Evolutionary conservation across 441 rosid genomes (phyloP).

Genomic region (Erodium texanum): DNA sequence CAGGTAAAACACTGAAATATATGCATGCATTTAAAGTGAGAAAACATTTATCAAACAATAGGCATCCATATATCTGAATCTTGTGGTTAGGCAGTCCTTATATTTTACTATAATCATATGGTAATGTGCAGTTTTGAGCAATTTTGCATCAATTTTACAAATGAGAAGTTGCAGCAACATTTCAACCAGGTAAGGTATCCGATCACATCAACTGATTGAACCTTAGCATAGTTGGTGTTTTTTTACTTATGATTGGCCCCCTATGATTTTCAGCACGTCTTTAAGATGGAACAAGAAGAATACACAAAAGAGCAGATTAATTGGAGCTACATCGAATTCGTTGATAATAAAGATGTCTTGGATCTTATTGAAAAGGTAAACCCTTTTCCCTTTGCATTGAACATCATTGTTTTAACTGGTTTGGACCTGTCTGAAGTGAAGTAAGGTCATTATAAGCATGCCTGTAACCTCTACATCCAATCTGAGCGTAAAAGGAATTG

Average conservation of each 20-base stretch:
- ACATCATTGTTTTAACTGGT: not conserved
- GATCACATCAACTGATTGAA: constrained; percentile 7
- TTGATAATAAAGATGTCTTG: constrained; percentile 90
- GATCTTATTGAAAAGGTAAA: constrained; percentile 90
- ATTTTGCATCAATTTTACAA: constrained; percentile 73
- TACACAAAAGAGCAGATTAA: too few relatives aligned
- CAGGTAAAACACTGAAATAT: constrained; percentile 34
- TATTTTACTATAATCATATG: constrained; percentile 15
- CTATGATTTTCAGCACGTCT: constrained; percentile 64
- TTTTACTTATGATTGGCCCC: constrained; percentile 15
- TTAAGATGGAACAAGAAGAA: constrained; percentile 99
- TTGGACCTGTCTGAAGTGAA: not conserved
- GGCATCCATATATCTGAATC: not conserved
- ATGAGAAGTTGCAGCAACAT: constrained; percentile 79
- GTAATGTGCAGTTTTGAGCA: constrained; percentile 57
- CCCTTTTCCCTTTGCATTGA: not conserved
- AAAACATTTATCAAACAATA: not conserved
- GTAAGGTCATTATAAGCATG: not conserved
- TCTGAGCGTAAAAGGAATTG: not conserved
- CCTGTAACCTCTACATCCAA: too few relatives aligned
- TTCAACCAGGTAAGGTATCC: constrained; percentile 62
- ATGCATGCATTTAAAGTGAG: not conserved
- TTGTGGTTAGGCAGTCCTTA: constrained; percentile 2
- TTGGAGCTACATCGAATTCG: constrained; percentile 98
- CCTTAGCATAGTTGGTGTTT: constrained; percentile 4